Base-by-base conservation (phyloP, 306 rosid genomes). In the Inga laurina region DNA sequence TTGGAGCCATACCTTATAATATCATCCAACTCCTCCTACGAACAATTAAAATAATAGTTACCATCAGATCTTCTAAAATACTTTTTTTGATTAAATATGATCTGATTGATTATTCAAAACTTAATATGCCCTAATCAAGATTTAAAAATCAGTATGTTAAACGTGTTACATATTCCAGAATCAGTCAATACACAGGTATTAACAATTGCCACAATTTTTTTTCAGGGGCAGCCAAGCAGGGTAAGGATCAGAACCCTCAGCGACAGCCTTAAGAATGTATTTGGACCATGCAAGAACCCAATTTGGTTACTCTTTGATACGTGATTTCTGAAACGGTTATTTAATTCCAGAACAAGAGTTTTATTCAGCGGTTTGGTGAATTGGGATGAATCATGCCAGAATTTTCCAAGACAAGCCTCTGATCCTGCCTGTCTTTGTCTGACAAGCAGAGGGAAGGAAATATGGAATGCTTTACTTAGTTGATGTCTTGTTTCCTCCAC, bases 1-100 rank as follows among this genome's bases (percentile, higher is more conserved):
- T 91, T 91, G 14, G 99, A 96, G 62, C 99, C 98, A 80, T 94
- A 94, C 85, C 98, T 88, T 82, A 96, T 94, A 84, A 96, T 96
- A 85, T 96, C 99, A 89, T 96, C 97, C 81, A 96, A 88, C 90
- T 96, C 98, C 86, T 96, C 99, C 99, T 96, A 80, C 56, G 45
- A 46, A 57, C 54, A 84, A 85, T 87, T 11, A 37, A 81, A 62
- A 73, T 57, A 75, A 72, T 79, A 82, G 79, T 83, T 81, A 67
- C 39, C 77, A 83, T 82, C 83, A 80, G 32, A 78, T 83, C 76
- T 85, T 66, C 73, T 65, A 74, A 46, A 77, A 68, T 57, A 66
- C 73, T 22, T 52, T 44, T 41, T 30, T 45, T 44, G 74, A 66
- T 80, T 70, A 48, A 75, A 78, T 77, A 79, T 65, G 24, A 13